Percentiles rank a stretch among this genome's conserved stretches.
phyloP scores from a whole-genome alignment of 2,329 filamentous ascomycete species.

The Pseudocercospora crystallina region DNA sequence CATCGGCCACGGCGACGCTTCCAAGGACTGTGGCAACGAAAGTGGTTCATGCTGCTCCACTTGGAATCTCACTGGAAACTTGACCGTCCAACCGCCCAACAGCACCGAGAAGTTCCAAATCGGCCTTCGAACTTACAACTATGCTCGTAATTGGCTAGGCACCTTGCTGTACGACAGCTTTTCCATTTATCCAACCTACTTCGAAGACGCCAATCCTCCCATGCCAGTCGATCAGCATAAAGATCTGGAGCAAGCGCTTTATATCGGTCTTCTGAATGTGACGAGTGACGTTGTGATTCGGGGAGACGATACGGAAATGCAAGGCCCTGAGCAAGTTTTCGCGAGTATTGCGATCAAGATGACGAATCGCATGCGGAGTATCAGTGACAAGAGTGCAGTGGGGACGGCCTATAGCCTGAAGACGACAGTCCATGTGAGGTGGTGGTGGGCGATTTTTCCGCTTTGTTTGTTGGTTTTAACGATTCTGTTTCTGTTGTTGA shows the following conservation, averaged over 20 bases:
- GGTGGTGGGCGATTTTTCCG: slow-evolving; percentile 15
- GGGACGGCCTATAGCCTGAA: neutral
- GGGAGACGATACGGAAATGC: neutral
- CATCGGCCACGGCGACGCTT: neutral
- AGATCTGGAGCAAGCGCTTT: too few relatives aligned
- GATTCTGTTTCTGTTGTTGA: slow-evolving; percentile 2
- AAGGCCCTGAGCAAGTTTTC: slow-evolving; percentile 1
- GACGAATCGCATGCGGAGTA: slow-evolving; percentile 5
- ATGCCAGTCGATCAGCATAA: too few relatives aligned
- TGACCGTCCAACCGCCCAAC: neutral
- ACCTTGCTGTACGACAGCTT: neutral
- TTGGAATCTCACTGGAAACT: neutral
- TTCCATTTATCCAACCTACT: too few relatives aligned
- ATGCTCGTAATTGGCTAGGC: neutral
- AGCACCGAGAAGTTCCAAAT: neutral
- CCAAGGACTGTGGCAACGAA: neutral
- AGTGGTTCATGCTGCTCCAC: neutral
- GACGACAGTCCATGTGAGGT: slow-evolving; percentile 13
- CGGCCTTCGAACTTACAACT: neutral
- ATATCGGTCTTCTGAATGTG: too few relatives aligned
- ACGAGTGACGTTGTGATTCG: too few relatives aligned
- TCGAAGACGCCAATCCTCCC: too few relatives aligned
- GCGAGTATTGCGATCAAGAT: slow-evolving; percentile 12
- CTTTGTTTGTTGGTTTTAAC: slow-evolving; percentile 10
- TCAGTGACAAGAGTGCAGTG: neutral